phyloP scores from a whole-genome alignment of 768 basidiomycete genomes.

The Hydnomerulius pinastri region DNA sequence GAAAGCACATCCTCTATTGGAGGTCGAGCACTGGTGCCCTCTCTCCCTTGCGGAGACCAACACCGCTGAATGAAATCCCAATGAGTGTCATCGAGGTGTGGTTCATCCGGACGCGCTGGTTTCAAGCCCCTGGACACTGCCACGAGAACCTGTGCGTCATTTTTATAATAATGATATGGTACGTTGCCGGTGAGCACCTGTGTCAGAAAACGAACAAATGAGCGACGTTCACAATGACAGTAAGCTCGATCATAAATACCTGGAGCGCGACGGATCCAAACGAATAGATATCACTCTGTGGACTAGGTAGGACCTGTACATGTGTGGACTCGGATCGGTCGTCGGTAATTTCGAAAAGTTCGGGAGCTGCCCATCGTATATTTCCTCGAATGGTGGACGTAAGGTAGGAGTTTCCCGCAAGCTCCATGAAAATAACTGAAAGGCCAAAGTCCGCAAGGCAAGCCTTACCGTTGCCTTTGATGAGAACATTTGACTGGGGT shows the following conservation, averaged over 20 bases:
- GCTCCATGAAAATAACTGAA: conserved; percentile 29
- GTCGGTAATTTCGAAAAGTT: conserved; percentile 36
- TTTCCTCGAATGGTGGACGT: conserved; percentile 43
- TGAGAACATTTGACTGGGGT: conserved; percentile 40
- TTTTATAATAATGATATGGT: conserved; percentile 25
- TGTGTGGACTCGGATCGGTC: conserved; percentile 24
- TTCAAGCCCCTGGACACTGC: conserved; percentile 16
- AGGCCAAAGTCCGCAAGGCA: conserved; percentile 41
- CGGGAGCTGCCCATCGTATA: conserved; percentile 50
- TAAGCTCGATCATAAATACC: conserved; percentile 12
- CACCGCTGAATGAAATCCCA: conserved; percentile 25
- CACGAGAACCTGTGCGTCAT: conserved; percentile 26
- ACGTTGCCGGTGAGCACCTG: conserved; percentile 31
- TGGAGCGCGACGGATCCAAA: conserved; percentile 36
- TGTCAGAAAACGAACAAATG: neutral
- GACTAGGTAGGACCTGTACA: conserved; percentile 4
- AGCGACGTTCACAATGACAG: too few relatives aligned
- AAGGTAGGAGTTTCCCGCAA: conserved; percentile 21
- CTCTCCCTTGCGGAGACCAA: too few relatives aligned
- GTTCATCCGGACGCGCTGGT: conserved; percentile 8
- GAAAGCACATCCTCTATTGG: too few relatives aligned
- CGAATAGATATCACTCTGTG: conserved; percentile 45
- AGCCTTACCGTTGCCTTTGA: conserved; percentile 31
- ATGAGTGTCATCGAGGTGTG: conserved; percentile 1
- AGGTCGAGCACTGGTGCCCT: too few relatives aligned